Base-by-base conservation (phyloP, 257 asterid genomes). In the Gentiana straminea region DNA sequence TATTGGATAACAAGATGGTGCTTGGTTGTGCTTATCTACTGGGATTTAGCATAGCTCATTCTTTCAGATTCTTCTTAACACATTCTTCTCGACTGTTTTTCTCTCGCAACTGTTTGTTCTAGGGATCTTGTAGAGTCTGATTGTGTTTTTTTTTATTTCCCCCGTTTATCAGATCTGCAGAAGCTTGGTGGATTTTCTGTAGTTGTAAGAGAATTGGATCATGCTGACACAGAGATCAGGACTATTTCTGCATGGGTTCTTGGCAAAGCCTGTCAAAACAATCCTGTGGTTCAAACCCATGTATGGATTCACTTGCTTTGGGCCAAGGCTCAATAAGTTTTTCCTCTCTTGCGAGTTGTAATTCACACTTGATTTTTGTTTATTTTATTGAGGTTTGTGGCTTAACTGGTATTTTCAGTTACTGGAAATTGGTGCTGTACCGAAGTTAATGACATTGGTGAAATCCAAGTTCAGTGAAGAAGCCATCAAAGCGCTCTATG, bases 241-340 rank as follows among this genome's bases (percentile, higher is more conserved):
- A 71, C 84, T 37, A 66, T 62, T 63, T 70, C 95, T 15, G 97
- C 89, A n/a, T 78, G 87, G 89, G 61, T 83, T 58, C 78, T 89
- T 68, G 97, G 95, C 58, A 83, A 83, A 81, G 95, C 95, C 57
- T 72, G 97, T 72, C 97, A 89, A 73, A 89, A 86, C 61, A 86
- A 85, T 73, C 94, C 75, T 35, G 43, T 66, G 62, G 83, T 86
- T 64, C 95, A 89, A 79, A 79, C 77, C 64, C 95, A 89, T 94
- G 97, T 86, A 67, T 15, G 46, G 1, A 41, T 47, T 34, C 24
- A 12, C 8, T 38, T 60, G 13, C 47, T 54, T 15, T 50, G 55
- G 48, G 2, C 10, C n/a, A 37, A 13, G 37, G 46, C 8, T 35
- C 7, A 2, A 2, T 48, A 33, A 15, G 24, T n/a, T n/a, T 49